Evolutionary conservation across 1,284 basidiomycete genomes (phyloP), one percentile per base, ranked within the genome.

Genomic region (Rhodotorula sp.): DNA sequence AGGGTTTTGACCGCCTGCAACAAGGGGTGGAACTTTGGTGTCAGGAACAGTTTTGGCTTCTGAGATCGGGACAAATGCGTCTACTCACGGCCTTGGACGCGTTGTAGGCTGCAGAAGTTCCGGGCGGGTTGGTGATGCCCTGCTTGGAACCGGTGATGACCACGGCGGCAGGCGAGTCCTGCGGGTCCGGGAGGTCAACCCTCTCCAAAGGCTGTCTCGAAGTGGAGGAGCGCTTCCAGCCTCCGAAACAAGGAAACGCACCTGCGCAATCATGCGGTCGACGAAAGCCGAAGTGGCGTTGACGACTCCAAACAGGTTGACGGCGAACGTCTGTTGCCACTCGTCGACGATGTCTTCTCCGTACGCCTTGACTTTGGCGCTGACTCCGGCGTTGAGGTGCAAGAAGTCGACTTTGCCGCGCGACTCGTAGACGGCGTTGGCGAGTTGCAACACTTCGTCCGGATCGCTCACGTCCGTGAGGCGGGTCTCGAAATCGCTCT

Each of bases 121-220:
- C 78, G 20, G 78, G 78, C 47, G 78, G 78, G 39, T 67, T 65
- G 4, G 78, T 79, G 65, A 78, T 79, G 29, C 78, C 71, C 64
- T 79, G 78, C 61, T 79, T 79, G 3, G 68, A 73, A 21, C 78
- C 78, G 7, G 78, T 79, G 20, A 79, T 65, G 18, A 79, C 67
- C 18, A 79, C 65, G 2, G 65, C 58, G 2, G 71, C 78, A 1
- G 76, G 74, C 43, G 72, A 67, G 6, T 65, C 64, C 61, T 71
- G 64, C 51, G 18, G 18, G 18, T 29, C 16, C 56, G 18, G 10
- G 4, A 2, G 15, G 29, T 34, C 3, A 57, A 31, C 49, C 6
- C 20, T 23, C 20, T 6, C 49, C 8, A 14, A 12, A 43, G 10
- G 39, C 39, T 43, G 8, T 43, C 39, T 14, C 39, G 39, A 8